Base-by-base conservation (phyloP, 2,329 filamentous ascomycete genomes). In the Parastagonospora nodorum region DNA sequence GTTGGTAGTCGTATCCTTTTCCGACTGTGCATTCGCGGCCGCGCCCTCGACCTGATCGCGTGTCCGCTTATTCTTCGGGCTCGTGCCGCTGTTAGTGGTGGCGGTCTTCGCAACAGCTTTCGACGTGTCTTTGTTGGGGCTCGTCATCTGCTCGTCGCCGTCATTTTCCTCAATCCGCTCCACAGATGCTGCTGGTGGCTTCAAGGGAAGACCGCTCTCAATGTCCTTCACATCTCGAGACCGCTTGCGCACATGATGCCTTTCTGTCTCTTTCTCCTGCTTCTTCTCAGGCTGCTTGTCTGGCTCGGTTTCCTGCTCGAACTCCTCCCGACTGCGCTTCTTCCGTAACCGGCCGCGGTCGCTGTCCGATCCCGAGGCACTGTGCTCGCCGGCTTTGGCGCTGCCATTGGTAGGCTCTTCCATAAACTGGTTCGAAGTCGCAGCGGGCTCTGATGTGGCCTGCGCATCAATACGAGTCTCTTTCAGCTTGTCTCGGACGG, bases 401-500 rank as follows among this genome's bases (percentile, higher is more conserved):
- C 38, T 57, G 32, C 66, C 68, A 44, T 72, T 71, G 32, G 58
- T 45, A 36, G 45, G 60, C 15, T 64, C 63, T 15, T 58, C 56
- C 65, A 68, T 67, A 19, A 48, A 37, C 39, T 60, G 58, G 36
- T 66, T 62, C 9, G 58, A 50, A 31, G 35, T 42, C 33, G 55
- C 47, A 14, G 45, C 45, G 45, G 58, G 48, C 31, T 68, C 59
- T 12, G 61, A 58, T 14, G 55, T 54, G 38, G 59, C 38, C 38
- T 65, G 61, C 45, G 77, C 73, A 33, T 79, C 80, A 48, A 87
- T 84, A n/a, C 81, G 78, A 3, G 84, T 84, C 61, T 86, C 81
- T 69, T 84, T 81, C 46, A 87, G 73, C 70, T 85, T 83, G 66
- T 86, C 80, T 50, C 84, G 76, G 32, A 85, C 81, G 8, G 82